Evolutionary conservation across 2,329 filamentous ascomycete species (phyloP).

Genomic region (Apiospora marii): DNA sequence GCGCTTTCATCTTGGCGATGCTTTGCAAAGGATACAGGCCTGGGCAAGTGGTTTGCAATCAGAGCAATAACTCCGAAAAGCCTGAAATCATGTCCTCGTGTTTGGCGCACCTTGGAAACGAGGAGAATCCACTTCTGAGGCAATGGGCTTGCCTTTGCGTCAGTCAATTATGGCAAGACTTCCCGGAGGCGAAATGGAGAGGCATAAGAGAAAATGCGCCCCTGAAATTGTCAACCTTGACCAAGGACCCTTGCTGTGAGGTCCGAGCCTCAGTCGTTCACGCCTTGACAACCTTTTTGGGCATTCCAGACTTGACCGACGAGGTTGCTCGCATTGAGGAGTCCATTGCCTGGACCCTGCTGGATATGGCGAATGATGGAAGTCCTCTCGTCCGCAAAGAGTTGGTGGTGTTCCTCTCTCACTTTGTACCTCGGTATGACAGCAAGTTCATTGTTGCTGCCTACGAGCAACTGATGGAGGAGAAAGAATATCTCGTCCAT

Average conservation of each 20-base stretch:
- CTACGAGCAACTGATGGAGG: conserved; percentile 88
- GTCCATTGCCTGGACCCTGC: conserved; percentile 84
- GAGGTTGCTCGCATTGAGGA: conserved; percentile 93
- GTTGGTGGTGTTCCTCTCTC: conserved; percentile 90
- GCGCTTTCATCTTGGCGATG: conserved; percentile 95
- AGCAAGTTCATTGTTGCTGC: conserved; percentile 91
- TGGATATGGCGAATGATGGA: conserved; percentile 92
- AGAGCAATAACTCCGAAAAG: conserved; percentile 53
- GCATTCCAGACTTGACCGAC: conserved; percentile 90
- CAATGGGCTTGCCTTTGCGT: conserved; percentile 97
- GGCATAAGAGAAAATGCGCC: conserved; percentile 91
- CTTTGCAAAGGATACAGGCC: conserved; percentile 95
- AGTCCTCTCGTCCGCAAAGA: conserved; percentile 95
- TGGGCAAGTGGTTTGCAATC: conserved; percentile 90
- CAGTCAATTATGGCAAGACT: conserved; percentile 91
- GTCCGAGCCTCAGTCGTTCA: conserved; percentile 93
- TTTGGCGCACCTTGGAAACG: conserved; percentile 81
- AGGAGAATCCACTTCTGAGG: conserved; percentile 85
- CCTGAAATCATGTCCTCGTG: conserved; percentile 87
- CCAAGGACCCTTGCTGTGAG: conserved; percentile 87
- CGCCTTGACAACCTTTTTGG: conserved; percentile 91
- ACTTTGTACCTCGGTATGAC: conserved; percentile 89
- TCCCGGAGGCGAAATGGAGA: conserved; percentile 92
- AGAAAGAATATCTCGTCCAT: conserved; percentile 72
- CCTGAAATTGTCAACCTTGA: conserved; percentile 78